These are phyloP conservation scores for Microsporum audouinii DNA, from an alignment of 2,329 filamentous ascomycete species.

Conservation along the genomic window DNA sequence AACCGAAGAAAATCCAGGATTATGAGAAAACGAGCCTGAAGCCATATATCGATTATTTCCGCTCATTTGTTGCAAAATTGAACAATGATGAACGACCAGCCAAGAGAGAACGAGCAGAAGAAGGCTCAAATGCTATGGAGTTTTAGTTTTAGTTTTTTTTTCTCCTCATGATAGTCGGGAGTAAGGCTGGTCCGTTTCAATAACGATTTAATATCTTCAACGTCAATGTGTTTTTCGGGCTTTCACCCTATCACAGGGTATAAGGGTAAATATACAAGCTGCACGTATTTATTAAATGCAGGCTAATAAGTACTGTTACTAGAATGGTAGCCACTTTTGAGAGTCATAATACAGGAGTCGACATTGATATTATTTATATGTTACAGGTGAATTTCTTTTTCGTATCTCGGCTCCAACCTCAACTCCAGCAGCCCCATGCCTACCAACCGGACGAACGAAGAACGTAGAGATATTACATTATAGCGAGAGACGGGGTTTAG, in stretches of 20 bases:
- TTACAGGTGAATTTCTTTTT: constrained; percentile 6
- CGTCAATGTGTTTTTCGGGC: background rate
- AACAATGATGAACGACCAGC: constrained; percentile 58
- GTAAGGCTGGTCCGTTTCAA: background rate
- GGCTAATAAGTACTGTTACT: background rate
- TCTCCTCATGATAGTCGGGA: background rate
- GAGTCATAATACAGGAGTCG: background rate
- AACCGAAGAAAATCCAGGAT: constrained; percentile 51
- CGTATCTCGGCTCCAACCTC: background rate
- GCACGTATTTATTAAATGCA: background rate
- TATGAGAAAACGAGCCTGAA: constrained; percentile 97
- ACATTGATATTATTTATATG: constrained; percentile 2
- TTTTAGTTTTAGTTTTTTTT: constrained; percentile 38
- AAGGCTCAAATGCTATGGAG: constrained; percentile 49
- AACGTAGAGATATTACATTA: background rate
- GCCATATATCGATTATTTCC: constrained; percentile 84
- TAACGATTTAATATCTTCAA: background rate
- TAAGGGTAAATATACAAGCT: background rate
- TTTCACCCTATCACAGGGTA: background rate
- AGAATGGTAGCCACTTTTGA: background rate
- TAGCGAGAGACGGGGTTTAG: background rate
- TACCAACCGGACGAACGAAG: background rate
- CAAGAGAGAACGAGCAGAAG: constrained; percentile 43
- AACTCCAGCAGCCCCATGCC: constrained; percentile 1
- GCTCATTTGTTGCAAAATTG: constrained; percentile 63